Percentiles rank a stretch among this genome's conserved stretches.
Conservation (phyloP, 2,329 filamentous ascomycete species). For the Aureobasidium sp. region DNA sequence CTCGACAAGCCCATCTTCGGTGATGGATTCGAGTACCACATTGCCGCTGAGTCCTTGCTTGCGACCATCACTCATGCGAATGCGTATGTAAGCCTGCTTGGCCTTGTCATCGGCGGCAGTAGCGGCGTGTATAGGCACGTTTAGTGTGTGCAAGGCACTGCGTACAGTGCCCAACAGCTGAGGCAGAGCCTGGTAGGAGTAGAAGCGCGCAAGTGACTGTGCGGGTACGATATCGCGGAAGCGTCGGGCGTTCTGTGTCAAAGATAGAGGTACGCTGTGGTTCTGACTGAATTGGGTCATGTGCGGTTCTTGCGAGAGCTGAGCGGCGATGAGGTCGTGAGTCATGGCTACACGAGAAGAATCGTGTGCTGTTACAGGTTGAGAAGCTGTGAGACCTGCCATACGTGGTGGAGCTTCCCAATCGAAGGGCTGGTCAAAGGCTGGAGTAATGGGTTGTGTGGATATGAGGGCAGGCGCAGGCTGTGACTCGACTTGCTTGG, state of each 20-base stretch:
- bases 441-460: conserved; percentile 78
- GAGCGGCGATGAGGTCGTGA: conserved; percentile 45
- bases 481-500: conserved; percentile 29
- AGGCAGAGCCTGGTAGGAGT: conserved; percentile 68
- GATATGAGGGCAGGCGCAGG: conserved; percentile 54
- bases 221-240: conserved; percentile 89
- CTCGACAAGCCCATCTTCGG: conserved; percentile 57
- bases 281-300: conserved; percentile 74
- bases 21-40: conserved; percentile 63
- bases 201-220: conserved; percentile 84
- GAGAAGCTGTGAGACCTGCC: conserved; percentile 41
- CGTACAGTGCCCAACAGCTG: conserved; percentile 73
- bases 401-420: conserved; percentile 71
- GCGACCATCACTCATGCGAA: conserved; percentile 67
- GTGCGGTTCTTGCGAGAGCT: conserved; percentile 77
- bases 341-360: conserved; percentile 28
- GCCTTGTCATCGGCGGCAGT: conserved; percentile 42
- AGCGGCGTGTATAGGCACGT: conserved; percentile 60
- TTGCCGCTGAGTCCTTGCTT: conserved; percentile 68
- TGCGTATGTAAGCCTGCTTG: conserved; percentile 54
- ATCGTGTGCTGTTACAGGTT: conserved; percentile 38
- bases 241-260: conserved; percentile 80
- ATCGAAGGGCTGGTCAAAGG: conserved; percentile 67
- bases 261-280: conserved; percentile 69
- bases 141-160: conserved; percentile 77